Base-by-base conservation (phyloP, 495 filamentous ascomycete species). In the Extremus antarcticus region DNA sequence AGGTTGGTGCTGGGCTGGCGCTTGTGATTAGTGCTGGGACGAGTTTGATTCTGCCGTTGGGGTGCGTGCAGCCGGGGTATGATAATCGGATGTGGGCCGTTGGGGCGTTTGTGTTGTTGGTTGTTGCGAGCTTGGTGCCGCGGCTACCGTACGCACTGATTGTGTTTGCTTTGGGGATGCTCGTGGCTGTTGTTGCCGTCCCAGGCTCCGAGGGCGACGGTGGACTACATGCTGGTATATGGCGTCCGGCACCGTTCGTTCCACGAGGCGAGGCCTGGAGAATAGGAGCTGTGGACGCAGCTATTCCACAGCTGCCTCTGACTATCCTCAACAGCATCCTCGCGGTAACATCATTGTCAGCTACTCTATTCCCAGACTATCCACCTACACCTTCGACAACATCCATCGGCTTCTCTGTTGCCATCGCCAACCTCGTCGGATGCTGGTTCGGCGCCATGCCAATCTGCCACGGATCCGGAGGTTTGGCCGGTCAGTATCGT, bases 401-500 rank as follows among this genome's bases (percentile, higher is more conserved):
- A 0, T 73, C 79, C 1, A 74, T 96, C 19, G 90, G 90, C 0
- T 62, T 94, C 49, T 91, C 86, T 43, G 86, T 97, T 8, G 80
- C 81, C 0, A 59, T 68, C 2, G 92, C 94, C 83, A 96, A 96
- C 65, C 70, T 96, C 4, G 58, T 85, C 3, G 84, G 86, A 7
- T 89, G 85, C 68, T 91, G 86, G 85, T 92, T 95, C 66, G 90
- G 89, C 25, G 86, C 83, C 0, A 97, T 97, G 91, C 91, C 91
- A 3, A 85, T 94, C 1, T 97, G 91, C 62, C 91, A 96, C 64
- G 91, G 91, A 19, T 88, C 88, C 13, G 91, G 91, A 1, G 91
- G 91, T 0, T 72, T 96, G 0, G 91, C 91, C 1, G 91, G 54
- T 0, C 90, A 95, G 65, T 86, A 87, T 62, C 80, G 87, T 2